Evolutionary conservation across 805 yeast species (phyloP), one percentile per base, ranked within the genome.

Genomic region (Pichia nanzhaoensis): DNA sequence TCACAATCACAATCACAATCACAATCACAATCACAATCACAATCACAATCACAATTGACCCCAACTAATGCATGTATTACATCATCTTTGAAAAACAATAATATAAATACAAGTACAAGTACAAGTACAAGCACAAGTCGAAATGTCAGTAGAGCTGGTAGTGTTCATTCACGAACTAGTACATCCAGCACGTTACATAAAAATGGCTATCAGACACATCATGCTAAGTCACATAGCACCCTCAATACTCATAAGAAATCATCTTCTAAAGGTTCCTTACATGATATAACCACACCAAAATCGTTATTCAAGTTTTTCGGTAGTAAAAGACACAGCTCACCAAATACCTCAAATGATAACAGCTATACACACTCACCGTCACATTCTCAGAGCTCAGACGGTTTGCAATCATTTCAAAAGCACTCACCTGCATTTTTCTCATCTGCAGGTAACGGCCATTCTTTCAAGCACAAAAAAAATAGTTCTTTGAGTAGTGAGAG

Each of bases 171-270:
- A 13, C 35, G 41, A 2, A 20, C 41, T 12, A 42, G 49, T 34
- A 19, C 20, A 16, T 34, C 27, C 7, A 44, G 38, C 38, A 19
- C 39, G 7, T 18, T 28, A 14, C 38, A 33, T 4, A 33, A 28
- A 31, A 31, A 20, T 19, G 10, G 10, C 18, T n/a, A 27, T 37
- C 27, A n/a, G n/a, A n/a, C n/a, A 75, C 73, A 40, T 79, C 85
- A 0, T 74, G 28, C 9, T 10, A 24, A 24, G 10, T 24, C 28
- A 7, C 82, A 0, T 83, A 78, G 45, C 69, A 13, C 17, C 6
- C 7, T 18, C 19, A 27, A 39, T 30, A 17, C 78, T 1, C 63
- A 58, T 42, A 56, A 56, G 36, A 38, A 64, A 18, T 46, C 58
- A 5, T 48, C 59, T 30, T 58, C 66, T 8, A 56, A 51, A 39